phyloP scores from a whole-genome alignment of 331 rosid genomes.

The Acacia pycnantha region DNA sequence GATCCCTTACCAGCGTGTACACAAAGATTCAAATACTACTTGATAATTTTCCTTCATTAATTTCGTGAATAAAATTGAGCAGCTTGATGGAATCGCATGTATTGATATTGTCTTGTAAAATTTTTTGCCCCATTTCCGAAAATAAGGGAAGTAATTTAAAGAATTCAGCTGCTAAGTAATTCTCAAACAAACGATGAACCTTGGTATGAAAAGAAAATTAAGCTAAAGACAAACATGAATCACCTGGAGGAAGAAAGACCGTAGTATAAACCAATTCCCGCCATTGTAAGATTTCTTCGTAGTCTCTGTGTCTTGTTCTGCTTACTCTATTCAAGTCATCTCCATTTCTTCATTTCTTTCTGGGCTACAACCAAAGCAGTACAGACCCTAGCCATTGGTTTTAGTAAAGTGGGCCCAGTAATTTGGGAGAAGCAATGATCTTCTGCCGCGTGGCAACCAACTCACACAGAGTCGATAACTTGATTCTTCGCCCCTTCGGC shows the following conservation, averaged over 20 bases:
- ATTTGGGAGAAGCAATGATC: conserved; percentile 59
- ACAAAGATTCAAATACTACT: conserved; percentile 24
- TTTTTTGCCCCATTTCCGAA: background rate
- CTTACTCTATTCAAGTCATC: background rate
- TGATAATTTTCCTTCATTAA: background rate
- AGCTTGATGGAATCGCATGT: background rate
- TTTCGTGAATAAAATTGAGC: background rate
- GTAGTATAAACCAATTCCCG: conserved; percentile 52
- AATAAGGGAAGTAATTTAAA: background rate
- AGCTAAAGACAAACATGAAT: background rate
- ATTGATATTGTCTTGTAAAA: background rate
- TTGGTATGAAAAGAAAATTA: background rate
- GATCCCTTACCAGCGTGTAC: conserved; percentile 39
- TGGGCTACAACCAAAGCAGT: background rate
- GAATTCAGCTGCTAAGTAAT: background rate
- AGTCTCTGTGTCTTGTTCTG: conserved; percentile 12
- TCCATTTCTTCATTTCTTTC: background rate
- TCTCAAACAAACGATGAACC: background rate
- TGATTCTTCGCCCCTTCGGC: background rate
- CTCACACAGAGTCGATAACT: background rate
- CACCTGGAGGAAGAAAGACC: conserved; percentile 61
- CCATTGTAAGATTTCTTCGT: conserved; percentile 46
- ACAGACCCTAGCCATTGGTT: conserved; percentile 30
- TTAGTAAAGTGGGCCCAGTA: conserved; percentile 45
- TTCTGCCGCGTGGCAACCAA: conserved; percentile 53